Percentiles rank a stretch among this genome's conserved stretches.
These are phyloP conservation scores for Peronospora farinosa DNA, from an alignment of 352 stramenopile genomes.

Conservation along the genomic window DNA sequence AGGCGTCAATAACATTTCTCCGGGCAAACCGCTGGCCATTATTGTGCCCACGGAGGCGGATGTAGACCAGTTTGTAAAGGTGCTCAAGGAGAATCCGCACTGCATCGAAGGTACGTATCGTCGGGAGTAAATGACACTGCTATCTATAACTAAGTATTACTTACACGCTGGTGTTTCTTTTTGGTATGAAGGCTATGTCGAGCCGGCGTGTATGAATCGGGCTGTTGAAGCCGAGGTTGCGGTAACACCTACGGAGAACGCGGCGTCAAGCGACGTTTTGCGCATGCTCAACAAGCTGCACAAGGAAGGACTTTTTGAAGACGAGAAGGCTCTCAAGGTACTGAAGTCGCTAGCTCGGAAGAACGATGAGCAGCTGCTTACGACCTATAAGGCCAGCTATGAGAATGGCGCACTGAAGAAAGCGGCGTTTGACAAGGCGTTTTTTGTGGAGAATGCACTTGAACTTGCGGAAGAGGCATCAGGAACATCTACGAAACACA, in stretches of 20 bases:
- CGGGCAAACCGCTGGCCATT: conserved; percentile 65
- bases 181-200: conserved; percentile 31
- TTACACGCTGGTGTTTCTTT: background rate
- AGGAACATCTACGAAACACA: conserved; percentile 8
- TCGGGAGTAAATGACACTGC: background rate
- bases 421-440: conserved; percentile 62
- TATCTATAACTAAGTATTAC: background rate
- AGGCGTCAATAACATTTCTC: conserved; percentile 43
- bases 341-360: conserved; percentile 84
- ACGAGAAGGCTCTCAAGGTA: conserved; percentile 64
- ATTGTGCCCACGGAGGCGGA: conserved; percentile 65
- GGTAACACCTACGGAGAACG: conserved; percentile 24
- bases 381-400: conserved; percentile 77
- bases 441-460: conserved; percentile 79
- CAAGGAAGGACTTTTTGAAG: conserved; percentile 66
- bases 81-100: conserved; percentile 45
- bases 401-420: conserved; percentile 44
- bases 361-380: conserved; percentile 68
- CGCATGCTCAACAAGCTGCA: conserved; percentile 70
- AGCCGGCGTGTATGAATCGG: conserved; percentile 14
- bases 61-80: conserved; percentile 54
- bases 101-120: conserved; percentile 53
- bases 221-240: conserved; percentile 17
- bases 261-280: conserved; percentile 58
- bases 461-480: conserved; percentile 67